Conservation (phyloP, 2,329 filamentous ascomycete species). For the Aspergillus hiratsukae region DNA sequence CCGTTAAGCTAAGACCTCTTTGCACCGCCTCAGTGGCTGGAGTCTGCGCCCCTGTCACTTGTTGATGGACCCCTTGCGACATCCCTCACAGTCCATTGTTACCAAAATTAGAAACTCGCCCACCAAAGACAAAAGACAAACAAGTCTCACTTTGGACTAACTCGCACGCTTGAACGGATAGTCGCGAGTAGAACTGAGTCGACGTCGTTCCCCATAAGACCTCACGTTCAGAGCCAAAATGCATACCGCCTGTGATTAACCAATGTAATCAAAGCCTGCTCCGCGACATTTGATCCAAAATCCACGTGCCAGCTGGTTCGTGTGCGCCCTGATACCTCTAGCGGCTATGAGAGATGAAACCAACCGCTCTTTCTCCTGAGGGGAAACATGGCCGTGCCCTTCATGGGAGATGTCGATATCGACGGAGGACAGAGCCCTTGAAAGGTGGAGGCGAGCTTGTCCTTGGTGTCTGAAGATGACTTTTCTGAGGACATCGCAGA, state of each 20-base stretch:
- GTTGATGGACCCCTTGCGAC: neutral
- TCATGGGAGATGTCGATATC: slow-evolving; percentile 18
- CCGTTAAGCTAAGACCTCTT: neutral
- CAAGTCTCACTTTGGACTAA: slow-evolving; percentile 12
- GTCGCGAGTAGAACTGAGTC: neutral
- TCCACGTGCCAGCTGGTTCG: slow-evolving; percentile 35
- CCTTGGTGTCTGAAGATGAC: slow-evolving; percentile 40
- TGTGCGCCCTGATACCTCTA: slow-evolving; percentile 34
- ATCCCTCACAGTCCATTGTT: neutral
- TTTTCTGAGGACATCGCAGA: slow-evolving; percentile 39
- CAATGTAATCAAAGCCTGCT: slow-evolving; percentile 37
- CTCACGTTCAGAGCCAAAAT: neutral
- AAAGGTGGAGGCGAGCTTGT: slow-evolving; percentile 34
- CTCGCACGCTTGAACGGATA: neutral
- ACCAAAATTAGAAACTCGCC: neutral
- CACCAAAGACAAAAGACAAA: neutral
- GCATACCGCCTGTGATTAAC: slow-evolving; percentile 15
- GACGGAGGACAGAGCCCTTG: slow-evolving; percentile 31
- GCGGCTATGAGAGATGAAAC: slow-evolving; percentile 36
- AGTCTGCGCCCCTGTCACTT: neutral
- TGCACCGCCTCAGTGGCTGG: neutral
- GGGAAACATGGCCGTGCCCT: slow-evolving; percentile 19
- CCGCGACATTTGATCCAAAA: slow-evolving; percentile 45
- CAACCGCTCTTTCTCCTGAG: slow-evolving; percentile 39
- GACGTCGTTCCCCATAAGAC: neutral